Evolutionary conservation across 306 rosid species (phyloP).

Genomic region (Gleditsia sinensis): DNA sequence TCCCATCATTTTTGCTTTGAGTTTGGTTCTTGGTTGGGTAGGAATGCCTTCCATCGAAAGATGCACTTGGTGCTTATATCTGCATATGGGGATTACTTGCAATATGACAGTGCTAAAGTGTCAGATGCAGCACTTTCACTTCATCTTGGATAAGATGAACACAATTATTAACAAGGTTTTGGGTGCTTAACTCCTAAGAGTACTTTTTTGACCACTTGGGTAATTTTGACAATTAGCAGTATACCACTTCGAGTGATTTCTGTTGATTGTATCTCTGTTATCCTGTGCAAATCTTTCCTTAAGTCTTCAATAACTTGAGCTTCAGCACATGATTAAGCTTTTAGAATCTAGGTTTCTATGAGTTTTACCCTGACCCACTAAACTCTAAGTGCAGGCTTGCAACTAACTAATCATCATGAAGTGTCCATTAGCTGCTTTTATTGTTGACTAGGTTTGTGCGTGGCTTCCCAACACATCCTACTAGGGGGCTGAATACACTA

Average conservation of each 20-base stretch:
- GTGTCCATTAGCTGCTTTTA: too few species aligned
- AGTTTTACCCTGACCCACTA: background rate
- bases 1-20: background rate
- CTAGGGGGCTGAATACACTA: too few species aligned
- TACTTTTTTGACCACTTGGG: background rate
- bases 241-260: background rate
- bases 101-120: constrained; percentile 13
- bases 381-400: background rate
- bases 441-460: too few species aligned
- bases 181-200: constrained; percentile 13
- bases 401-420: too few species aligned
- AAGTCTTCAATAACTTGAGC: background rate
- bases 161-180: background rate
- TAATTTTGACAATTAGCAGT: background rate
- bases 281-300: background rate
- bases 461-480: too few species aligned
- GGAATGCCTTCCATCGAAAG: constrained; percentile 10
- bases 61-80: background rate
- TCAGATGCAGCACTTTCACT: background rate
- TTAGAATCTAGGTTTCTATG: background rate
- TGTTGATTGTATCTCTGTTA: background rate
- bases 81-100: constrained; percentile 9
- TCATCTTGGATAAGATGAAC: background rate
- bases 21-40: constrained; percentile 25
- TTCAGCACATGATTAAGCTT: background rate